Base-by-base conservation (phyloP, 2,329 filamentous ascomycete species). In the Cadophora sp. region DNA sequence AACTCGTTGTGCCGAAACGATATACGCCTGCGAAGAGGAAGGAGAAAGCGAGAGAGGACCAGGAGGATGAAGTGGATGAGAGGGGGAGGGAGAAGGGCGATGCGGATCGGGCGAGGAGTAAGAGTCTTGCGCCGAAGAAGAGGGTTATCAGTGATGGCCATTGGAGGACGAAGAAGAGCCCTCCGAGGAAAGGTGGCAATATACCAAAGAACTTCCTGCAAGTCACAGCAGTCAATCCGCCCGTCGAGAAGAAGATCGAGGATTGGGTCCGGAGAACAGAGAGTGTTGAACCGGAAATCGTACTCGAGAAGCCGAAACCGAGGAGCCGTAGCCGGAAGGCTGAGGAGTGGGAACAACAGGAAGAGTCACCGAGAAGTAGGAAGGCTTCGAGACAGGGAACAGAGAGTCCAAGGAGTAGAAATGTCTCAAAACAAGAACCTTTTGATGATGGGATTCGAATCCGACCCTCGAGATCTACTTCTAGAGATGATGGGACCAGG, bases 141-240 rank as follows among this genome's bases (percentile, higher is more conserved):
- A 88, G 94, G 70, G 93, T 98, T 63, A 88, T 97, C 68, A 97
- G 94, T 77, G 95, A 98, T 80, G 91, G 92, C 64, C 92, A 97
- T 80, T 98, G 95, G 92, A 88, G 84, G 68, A 84, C 83, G 67
- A 85, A 83, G 68, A 84, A 82, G 66, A 83, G 78, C 65, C 79
- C 83, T 9, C 78, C 82, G 0, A 81, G 79, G 67, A 81, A 78
- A 68, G 76, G 77, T 14, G 76, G 13, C 71, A 74, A 14, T 72
- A 77, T 89, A n/a, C 86, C 87, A 0, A 87, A 86, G 71, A 82
- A 87, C 68, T 89, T 89, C 69, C 75, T 88, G 16, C 80, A 83
- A 66, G 81, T 80, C 24, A 84, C 85, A 0, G 80, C 82, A 7
- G 80, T 81, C 41, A 88, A 88, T 71, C 86, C 87, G 3, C 78